These are phyloP conservation scores for Adenanthera pavonina DNA, from an alignment of 306 rosid species.

Conservation along the genomic window DNA sequence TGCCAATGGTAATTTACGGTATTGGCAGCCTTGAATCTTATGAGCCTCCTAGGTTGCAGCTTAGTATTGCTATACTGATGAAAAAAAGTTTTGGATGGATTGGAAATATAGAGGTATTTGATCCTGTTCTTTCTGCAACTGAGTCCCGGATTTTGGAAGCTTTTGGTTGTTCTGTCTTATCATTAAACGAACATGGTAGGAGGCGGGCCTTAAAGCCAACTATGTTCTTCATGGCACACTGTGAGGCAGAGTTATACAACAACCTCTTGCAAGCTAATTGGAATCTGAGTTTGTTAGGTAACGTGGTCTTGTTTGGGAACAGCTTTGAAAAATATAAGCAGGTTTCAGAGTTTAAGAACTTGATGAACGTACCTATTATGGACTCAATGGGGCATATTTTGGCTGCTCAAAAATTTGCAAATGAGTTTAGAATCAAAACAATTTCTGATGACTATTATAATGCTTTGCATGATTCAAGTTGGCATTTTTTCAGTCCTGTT, in stretches of 20 bases:
- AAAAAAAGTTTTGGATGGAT: constrained; percentile 65
- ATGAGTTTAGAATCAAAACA: constrained; percentile 60
- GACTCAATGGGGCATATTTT: constrained; percentile 53
- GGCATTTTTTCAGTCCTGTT: constrained; percentile 76
- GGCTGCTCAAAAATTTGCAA: constrained; percentile 50
- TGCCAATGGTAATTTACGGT: constrained; percentile 85
- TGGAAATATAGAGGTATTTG: constrained; percentile 75
- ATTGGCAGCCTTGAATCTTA: constrained; percentile 83
- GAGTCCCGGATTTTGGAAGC: constrained; percentile 67
- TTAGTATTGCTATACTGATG: constrained; percentile 67
- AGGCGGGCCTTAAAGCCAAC: constrained; percentile 64
- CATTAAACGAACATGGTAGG: constrained; percentile 73
- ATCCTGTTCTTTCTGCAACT: constrained; percentile 75
- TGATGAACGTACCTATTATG: constrained; percentile 50
- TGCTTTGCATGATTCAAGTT: constrained; percentile 90
- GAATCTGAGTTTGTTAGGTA: constrained; percentile 60
- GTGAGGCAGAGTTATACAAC: constrained; percentile 79
- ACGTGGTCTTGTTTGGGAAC: constrained; percentile 73
- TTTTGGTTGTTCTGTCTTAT: constrained; percentile 66
- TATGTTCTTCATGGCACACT: constrained; percentile 87
- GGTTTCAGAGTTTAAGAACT: constrained; percentile 53
- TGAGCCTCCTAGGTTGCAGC: constrained; percentile 72
- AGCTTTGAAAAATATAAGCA: constrained; percentile 77
- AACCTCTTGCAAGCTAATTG: constrained; percentile 82
- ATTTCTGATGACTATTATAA: constrained; percentile 71